A percentile compares a stretch with the other conserved stretches of the same genome.
Conservation (phyloP, 352 stramenopile genomes). For the Pythium chondricola region DNA sequence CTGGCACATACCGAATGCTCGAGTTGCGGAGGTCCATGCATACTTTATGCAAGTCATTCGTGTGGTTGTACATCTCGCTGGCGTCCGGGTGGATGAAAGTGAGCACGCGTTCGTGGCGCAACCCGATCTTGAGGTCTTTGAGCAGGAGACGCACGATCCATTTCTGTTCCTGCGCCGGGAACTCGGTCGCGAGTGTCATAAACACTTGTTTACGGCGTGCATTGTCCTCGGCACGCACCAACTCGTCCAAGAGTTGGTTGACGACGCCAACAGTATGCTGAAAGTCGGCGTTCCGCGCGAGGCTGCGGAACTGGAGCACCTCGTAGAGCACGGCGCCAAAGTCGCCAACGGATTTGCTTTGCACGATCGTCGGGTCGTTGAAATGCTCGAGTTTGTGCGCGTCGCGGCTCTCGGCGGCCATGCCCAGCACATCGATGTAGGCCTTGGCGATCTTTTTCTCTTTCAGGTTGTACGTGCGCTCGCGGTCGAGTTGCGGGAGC, state of each 20-base stretch:
- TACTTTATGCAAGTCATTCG: slow-evolving; percentile 75
- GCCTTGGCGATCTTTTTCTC: slow-evolving; percentile 83
- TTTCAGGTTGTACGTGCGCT: slow-evolving; percentile 84
- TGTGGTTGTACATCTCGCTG: slow-evolving; percentile 86
- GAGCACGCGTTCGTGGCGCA: slow-evolving; percentile 76
- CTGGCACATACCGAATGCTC: slow-evolving; percentile 69
- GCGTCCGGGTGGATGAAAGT: slow-evolving; percentile 78
- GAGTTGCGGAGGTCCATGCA: slow-evolving; percentile 74
- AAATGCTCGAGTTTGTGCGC: slow-evolving; percentile 78
- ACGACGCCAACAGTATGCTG: slow-evolving; percentile 55
- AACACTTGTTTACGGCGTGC: slow-evolving; percentile 45
- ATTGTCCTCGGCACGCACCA: slow-evolving; percentile 45
- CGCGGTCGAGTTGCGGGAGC: slow-evolving; percentile 73
- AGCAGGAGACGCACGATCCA: slow-evolving; percentile 79
- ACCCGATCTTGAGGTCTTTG: slow-evolving; percentile 84
- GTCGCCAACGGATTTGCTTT: slow-evolving; percentile 76
- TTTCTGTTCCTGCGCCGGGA: slow-evolving; percentile 70
- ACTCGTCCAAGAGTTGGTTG: slow-evolving; percentile 50
- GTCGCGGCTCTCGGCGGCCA: slow-evolving; percentile 54
- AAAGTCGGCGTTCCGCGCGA: slow-evolving; percentile 26
- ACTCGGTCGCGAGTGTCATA: slow-evolving; percentile 73
- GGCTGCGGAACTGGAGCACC: slow-evolving; percentile 60
- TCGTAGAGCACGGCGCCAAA: slow-evolving; percentile 75
- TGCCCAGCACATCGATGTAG: slow-evolving; percentile 68
- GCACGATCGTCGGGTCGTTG: slow-evolving; percentile 75